phyloP scores from a whole-genome alignment of 179 eudicot species.

The Silene noctiflora region DNA sequence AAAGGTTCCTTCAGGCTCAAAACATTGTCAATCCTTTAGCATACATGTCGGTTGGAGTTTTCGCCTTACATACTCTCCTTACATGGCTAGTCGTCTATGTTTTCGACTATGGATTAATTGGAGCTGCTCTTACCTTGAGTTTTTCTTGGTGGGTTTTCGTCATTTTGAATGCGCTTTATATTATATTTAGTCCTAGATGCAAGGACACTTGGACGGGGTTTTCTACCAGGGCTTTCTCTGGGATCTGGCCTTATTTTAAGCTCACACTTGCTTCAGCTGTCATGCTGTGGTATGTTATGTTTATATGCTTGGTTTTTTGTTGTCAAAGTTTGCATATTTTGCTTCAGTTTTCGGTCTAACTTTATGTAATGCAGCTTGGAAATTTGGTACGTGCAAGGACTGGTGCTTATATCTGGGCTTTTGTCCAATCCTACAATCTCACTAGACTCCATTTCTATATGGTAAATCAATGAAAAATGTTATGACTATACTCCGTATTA shows the following conservation, averaged over 20 bases:
- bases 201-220: slow-evolving; percentile 63
- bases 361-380: slow-evolving; percentile 42
- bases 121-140: slow-evolving; percentile 57
- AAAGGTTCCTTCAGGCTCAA: slow-evolving; percentile 67
- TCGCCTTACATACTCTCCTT: slow-evolving; percentile 41
- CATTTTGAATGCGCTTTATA: slow-evolving; percentile 38
- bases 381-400: slow-evolving; percentile 64
- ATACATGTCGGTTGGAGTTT: slow-evolving; percentile 53
- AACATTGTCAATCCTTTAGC: slow-evolving; percentile 75
- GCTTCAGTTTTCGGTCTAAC: slow-evolving; percentile 14
- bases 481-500: no score
- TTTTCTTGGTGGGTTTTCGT: slow-evolving; percentile 65
- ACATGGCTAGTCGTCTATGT: slow-evolving; percentile 55
- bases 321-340: not conserved
- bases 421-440: slow-evolving; percentile 55
- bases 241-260: slow-evolving; percentile 65
- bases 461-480: slow-evolving; percentile 43
- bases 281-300: slow-evolving; percentile 53
- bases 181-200: slow-evolving; percentile 42
- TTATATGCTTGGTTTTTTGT: not conserved
- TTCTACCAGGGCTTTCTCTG: slow-evolving; percentile 36
- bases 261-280: slow-evolving; percentile 63
- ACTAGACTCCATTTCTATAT: slow-evolving; percentile 60
- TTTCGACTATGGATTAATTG: slow-evolving; percentile 51
- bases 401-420: slow-evolving; percentile 62